Evolutionary conservation across 1,284 basidiomycete species (phyloP).

Genomic region (Porogramme epimiltina): DNA sequence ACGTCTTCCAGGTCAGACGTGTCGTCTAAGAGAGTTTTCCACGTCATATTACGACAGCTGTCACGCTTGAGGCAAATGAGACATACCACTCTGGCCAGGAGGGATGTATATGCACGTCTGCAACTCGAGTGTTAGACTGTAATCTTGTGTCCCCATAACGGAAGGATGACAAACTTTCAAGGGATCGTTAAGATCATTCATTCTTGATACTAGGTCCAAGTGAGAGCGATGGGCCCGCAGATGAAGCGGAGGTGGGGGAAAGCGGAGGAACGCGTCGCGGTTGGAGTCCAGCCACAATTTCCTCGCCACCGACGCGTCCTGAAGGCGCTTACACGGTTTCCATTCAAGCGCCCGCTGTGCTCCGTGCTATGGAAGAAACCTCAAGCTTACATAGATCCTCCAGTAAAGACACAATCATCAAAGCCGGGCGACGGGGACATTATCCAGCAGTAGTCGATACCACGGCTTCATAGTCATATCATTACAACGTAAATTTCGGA

Average conservation of each 20-base stretch:
- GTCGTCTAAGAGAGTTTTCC: neutral
- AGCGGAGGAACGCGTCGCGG: slow-evolving; percentile 5
- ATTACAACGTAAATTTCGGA: too few relatives aligned
- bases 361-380: too few relatives aligned
- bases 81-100: slow-evolving; percentile 16
- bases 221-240: neutral
- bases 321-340: too few relatives aligned
- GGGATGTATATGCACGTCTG: slow-evolving; percentile 33
- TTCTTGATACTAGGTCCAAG: neutral
- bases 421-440: too few relatives aligned
- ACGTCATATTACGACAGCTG: neutral
- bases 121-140: neutral
- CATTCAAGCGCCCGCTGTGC: too few relatives aligned
- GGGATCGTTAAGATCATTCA: slow-evolving; percentile 22
- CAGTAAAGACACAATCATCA: too few relatives aligned
- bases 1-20: slow-evolving; percentile 1
- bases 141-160: neutral
- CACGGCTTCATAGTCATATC: too few relatives aligned
- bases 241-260: too few relatives aligned
- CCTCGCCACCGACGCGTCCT: slow-evolving; percentile 14
- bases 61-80: neutral
- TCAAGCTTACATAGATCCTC: too few relatives aligned
- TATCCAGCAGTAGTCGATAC: too few relatives aligned
- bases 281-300: slow-evolving; percentile 1
- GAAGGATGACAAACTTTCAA: slow-evolving; percentile 18